phyloP scores from a whole-genome alignment of 2,329 filamentous ascomycete genomes.

The Aspergillus jensenii region DNA sequence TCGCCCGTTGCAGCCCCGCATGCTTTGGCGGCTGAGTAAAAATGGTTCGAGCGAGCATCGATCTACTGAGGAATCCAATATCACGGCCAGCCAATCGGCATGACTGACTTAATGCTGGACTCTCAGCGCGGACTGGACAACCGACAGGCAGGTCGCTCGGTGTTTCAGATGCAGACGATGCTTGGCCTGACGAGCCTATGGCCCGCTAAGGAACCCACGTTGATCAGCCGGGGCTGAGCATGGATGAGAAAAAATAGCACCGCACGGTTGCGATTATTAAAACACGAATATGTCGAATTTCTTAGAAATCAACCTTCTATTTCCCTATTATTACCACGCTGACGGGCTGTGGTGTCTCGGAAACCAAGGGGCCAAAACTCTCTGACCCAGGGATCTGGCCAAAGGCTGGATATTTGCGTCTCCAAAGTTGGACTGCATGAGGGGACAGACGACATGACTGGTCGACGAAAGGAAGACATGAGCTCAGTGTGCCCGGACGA shows the following conservation, averaged over 20 bases:
- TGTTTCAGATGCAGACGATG: constrained; percentile 11
- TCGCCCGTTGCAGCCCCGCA: constrained; percentile 8
- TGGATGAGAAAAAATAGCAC: constrained; percentile 8
- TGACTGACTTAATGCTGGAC: background rate
- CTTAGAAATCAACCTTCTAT: background rate
- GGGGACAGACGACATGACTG: background rate
- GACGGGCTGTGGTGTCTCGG: constrained; percentile 10
- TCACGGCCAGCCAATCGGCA: constrained; percentile 8
- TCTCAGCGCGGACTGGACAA: background rate
- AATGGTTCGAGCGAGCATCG: constrained; percentile 1
- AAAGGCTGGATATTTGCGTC: background rate
- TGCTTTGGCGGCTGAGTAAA: constrained; percentile 10
- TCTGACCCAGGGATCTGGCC: background rate
- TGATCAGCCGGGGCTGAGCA: constrained; percentile 12
- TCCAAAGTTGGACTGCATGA: background rate
- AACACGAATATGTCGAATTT: background rate
- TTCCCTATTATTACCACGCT: constrained; percentile 1
- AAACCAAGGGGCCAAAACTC: constrained; percentile 8
- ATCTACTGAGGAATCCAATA: background rate
- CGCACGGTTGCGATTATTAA: constrained; percentile 5
- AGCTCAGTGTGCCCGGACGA: background rate
- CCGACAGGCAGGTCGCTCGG: constrained; percentile 4
- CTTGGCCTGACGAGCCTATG: constrained; percentile 5
- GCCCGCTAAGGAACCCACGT: background rate
- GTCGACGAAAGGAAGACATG: constrained; percentile 1